phyloP scores from a whole-genome alignment of 2,329 filamentous ascomycete species.

The Amauroascus verrucosus region DNA sequence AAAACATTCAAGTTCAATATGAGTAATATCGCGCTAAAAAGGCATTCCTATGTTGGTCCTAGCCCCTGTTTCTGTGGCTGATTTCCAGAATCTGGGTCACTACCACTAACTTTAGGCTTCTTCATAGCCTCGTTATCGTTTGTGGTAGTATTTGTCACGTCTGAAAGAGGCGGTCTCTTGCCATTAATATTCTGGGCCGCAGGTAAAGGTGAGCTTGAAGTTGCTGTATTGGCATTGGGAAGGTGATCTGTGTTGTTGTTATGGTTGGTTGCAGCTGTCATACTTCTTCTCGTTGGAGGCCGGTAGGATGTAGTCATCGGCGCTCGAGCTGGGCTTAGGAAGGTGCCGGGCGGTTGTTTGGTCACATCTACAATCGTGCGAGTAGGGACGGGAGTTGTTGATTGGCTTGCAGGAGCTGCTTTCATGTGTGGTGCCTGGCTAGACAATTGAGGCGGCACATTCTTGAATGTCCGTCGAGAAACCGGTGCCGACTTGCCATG shows the following conservation, averaged over 20 bases:
- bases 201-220: slow-evolving; percentile 15
- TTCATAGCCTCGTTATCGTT: slow-evolving; percentile 16
- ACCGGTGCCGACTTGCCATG: slow-evolving; percentile 68
- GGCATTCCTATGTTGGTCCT: not conserved
- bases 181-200: slow-evolving; percentile 23
- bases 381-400: not conserved
- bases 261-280: slow-evolving; percentile 19
- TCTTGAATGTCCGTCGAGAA: slow-evolving; percentile 32
- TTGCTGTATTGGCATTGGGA: slow-evolving; percentile 18
- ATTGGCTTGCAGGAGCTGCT: slow-evolving; percentile 7
- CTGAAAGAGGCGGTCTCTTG: slow-evolving; percentile 36
- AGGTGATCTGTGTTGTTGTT: slow-evolving; percentile 18
- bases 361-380: not conserved
- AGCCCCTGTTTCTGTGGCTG: not conserved
- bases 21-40: not conserved
- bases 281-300: slow-evolving; percentile 36
- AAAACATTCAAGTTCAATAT: not conserved
- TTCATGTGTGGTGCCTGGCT: slow-evolving; percentile 6
- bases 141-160: slow-evolving; percentile 34
- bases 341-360: slow-evolving; percentile 10
- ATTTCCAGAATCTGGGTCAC: not conserved
- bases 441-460: slow-evolving; percentile 11
- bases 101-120: slow-evolving; percentile 10
- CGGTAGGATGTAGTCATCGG: slow-evolving; percentile 34
- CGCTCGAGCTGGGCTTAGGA: slow-evolving; percentile 20